A percentile compares a stretch with the other conserved stretches of the same genome.
Conservation (phyloP, 768 basidiomycete genomes). For the Podaxis sp. region DNA sequence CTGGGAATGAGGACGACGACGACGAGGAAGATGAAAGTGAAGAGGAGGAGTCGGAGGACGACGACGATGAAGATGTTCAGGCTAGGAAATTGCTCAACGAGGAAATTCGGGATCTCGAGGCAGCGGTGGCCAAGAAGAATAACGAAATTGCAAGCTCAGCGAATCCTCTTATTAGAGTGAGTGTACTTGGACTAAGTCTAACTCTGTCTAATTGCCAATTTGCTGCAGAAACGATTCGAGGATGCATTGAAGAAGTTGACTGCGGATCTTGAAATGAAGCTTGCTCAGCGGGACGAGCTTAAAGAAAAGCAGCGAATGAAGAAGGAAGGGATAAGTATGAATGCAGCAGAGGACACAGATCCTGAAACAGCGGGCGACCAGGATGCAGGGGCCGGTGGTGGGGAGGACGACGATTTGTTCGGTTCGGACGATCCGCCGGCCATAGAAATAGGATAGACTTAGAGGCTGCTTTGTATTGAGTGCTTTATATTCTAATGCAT, state of each 20-base stretch:
- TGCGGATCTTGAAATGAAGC: constrained; percentile 82
- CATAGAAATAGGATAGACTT: constrained; percentile 20
- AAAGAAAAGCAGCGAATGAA: constrained; percentile 68
- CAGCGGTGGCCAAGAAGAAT: constrained; percentile 81
- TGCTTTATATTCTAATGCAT: background rate
- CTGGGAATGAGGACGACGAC: constrained; percentile 60
- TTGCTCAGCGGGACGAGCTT: constrained; percentile 73
- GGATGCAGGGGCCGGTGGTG: constrained; percentile 27
- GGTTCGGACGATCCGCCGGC: constrained; percentile 45
- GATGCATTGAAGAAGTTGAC: constrained; percentile 87
- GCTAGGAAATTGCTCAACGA: constrained; percentile 79
- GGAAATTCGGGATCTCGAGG: constrained; percentile 85
- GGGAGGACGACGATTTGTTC: constrained; percentile 37
- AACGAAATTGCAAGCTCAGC: constrained; percentile 77
- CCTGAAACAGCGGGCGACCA: constrained; percentile 29
- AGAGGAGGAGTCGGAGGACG: constrained; percentile 76
- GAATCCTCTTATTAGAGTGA: constrained; percentile 83
- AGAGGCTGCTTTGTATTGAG: background rate
- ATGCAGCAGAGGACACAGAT: constrained; percentile 33
- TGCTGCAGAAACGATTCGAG: constrained; percentile 79
- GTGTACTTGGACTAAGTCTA: constrained; percentile 4
- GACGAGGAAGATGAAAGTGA: constrained; percentile 68
- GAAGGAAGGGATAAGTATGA: constrained; percentile 58
- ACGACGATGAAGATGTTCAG: constrained; percentile 78
- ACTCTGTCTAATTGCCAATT: background rate